A percentile compares a stretch with the other conserved stretches of the same genome.
These are phyloP conservation scores for Arxiozyma heterogenica DNA, from an alignment of 1,139 yeast species.

Conservation along the genomic window DNA sequence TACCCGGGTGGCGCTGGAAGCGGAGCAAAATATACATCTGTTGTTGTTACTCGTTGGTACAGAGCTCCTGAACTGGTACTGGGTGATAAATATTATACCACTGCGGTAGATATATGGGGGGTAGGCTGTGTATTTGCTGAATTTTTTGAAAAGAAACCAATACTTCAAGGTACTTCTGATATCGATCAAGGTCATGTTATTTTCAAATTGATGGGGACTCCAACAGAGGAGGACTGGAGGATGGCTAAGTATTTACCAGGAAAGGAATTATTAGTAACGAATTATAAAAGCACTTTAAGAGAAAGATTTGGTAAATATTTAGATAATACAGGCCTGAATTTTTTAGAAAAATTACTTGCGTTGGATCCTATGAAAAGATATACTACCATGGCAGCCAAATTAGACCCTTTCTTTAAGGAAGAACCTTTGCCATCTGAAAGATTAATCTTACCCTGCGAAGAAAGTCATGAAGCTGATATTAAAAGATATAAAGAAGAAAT, in stretches of 20 bases:
- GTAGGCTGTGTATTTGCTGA: slow-evolving; percentile 95
- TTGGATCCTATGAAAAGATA: slow-evolving; percentile 64
- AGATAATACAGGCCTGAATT: slow-evolving; percentile 28
- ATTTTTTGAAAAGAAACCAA: slow-evolving; percentile 70
- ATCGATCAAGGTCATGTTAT: slow-evolving; percentile 82
- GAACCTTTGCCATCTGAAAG: slow-evolving; percentile 57
- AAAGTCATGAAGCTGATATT: slow-evolving; percentile 81
- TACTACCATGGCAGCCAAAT: slow-evolving; percentile 71
- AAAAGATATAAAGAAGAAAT: slow-evolving; percentile 46
- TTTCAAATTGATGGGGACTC: slow-evolving; percentile 76
- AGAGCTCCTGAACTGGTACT: slow-evolving; percentile 87
- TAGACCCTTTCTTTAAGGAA: slow-evolving; percentile 55
- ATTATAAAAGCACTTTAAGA: slow-evolving; percentile 49
- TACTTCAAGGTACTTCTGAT: slow-evolving; percentile 78
- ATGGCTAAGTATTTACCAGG: slow-evolving; percentile 59
- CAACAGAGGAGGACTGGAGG: slow-evolving; percentile 57
- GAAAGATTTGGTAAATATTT: slow-evolving; percentile 36
- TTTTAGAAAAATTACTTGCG: slow-evolving; percentile 47
- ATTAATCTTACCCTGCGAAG: slow-evolving; percentile 64
- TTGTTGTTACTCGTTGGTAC: slow-evolving; percentile 96
- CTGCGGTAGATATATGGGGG: slow-evolving; percentile 97
- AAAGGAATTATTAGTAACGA: slow-evolving; percentile 33
- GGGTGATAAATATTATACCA: slow-evolving; percentile 79
- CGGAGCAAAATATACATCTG: slow-evolving; percentile 67
- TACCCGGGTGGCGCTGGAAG: slow-evolving; percentile 56